Evolutionary conservation across 768 basidiomycete species (phyloP).

Genomic region (Trametes punicea): DNA sequence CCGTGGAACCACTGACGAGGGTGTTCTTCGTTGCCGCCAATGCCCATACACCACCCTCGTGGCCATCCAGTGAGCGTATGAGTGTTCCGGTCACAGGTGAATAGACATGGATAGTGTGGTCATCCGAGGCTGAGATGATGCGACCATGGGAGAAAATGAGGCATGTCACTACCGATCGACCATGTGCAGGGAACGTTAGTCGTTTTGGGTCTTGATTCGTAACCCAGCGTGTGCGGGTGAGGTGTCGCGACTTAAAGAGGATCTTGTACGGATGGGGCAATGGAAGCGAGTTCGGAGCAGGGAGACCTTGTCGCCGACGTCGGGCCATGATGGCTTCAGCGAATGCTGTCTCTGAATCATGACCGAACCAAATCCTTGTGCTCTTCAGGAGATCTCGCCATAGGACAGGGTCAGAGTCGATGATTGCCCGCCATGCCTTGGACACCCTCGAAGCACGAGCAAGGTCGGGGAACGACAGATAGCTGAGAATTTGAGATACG

Average conservation of each 20-base stretch:
- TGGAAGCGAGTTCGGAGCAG: constrained; percentile 50
- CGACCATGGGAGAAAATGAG: constrained; percentile 92
- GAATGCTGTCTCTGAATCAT: constrained; percentile 78
- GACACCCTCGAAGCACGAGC: constrained; percentile 88
- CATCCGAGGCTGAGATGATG: constrained; percentile 96
- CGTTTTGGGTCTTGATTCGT: constrained; percentile 69
- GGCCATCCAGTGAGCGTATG: constrained; percentile 74
- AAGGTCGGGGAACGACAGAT: constrained; percentile 77
- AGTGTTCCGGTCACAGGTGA: constrained; percentile 80
- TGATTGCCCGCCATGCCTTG: constrained; percentile 84
- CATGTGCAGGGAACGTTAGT: constrained; percentile 83
- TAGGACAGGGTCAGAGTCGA: constrained; percentile 85
- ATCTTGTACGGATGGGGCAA: constrained; percentile 87
- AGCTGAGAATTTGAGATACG: constrained; percentile 83
- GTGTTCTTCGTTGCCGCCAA: constrained; percentile 85
- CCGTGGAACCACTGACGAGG: constrained; percentile 89
- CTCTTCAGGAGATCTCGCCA: constrained; percentile 85
- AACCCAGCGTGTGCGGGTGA: constrained; percentile 80
- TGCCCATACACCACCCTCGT: constrained; percentile 97
- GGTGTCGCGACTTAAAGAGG: constrained; percentile 87
- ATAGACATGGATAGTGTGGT: constrained; percentile 95
- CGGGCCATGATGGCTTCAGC: constrained; percentile 66
- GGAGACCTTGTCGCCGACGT: constrained; percentile 42
- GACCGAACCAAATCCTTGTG: constrained; percentile 88
- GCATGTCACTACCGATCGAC: constrained; percentile 90